A percentile compares a stretch with the other conserved stretches of the same genome.
These are phyloP conservation scores for Neurospora sp. DNA, from an alignment of 495 filamentous ascomycete genomes.

Conservation along the genomic window DNA sequence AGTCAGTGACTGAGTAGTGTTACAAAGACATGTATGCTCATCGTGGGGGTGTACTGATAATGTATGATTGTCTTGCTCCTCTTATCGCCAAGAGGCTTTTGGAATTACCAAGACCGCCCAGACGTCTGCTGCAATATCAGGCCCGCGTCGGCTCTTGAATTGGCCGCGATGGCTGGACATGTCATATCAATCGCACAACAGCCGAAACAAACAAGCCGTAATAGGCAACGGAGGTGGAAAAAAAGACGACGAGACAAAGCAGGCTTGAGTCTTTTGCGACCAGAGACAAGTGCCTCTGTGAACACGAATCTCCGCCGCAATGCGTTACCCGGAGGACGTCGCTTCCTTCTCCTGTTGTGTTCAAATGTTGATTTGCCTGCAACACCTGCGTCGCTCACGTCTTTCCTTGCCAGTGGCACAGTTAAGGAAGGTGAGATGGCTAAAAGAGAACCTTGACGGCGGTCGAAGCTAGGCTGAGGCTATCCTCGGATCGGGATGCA, in stretches of 20 bases:
- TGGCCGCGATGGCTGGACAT: neutral
- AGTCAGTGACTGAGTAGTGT: neutral
- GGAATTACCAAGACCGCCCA: conserved; percentile 17
- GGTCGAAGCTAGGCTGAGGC: neutral
- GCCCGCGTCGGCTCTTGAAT: conserved; percentile 8
- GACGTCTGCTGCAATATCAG: conserved; percentile 15
- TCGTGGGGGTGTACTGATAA: neutral
- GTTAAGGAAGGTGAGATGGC: neutral
- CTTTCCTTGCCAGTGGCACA: neutral
- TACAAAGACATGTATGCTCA: neutral
- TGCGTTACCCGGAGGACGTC: neutral
- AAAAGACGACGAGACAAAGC: neutral
- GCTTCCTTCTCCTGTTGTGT: neutral
- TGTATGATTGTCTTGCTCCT: neutral
- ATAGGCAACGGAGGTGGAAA: neutral
- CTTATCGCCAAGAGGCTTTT: conserved; percentile 12
- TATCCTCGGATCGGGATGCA: neutral
- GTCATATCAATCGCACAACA: neutral
- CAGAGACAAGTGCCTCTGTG: neutral
- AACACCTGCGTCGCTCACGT: neutral
- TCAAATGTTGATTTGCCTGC: neutral
- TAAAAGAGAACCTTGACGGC: neutral
- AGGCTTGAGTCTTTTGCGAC: neutral
- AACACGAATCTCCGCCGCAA: neutral
- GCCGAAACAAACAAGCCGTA: neutral